phyloP scores from a whole-genome alignment of 768 basidiomycete species.

The Mycena leptocephala region DNA sequence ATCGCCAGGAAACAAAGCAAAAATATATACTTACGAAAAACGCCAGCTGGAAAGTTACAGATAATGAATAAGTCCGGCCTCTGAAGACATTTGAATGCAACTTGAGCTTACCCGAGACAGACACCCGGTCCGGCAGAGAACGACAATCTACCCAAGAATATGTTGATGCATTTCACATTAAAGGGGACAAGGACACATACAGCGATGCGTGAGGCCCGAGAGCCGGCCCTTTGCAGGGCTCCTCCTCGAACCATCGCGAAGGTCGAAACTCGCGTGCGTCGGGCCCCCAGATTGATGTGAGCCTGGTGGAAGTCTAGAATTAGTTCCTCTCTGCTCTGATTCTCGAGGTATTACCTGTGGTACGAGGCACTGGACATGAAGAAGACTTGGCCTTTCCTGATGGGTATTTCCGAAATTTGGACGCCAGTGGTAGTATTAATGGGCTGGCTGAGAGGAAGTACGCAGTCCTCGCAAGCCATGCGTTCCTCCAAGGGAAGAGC shows the following conservation, averaged over 20 bases:
- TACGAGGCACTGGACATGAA: constrained; percentile 29
- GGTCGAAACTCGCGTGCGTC: constrained; percentile 41
- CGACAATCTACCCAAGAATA: not conserved
- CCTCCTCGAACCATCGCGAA: constrained; percentile 2
- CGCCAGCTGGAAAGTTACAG: constrained; percentile 26
- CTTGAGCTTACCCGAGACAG: not conserved
- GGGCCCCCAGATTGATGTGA: constrained; percentile 28
- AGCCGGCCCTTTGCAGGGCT: constrained; percentile 4
- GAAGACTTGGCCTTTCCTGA: constrained; percentile 27
- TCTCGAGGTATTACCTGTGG: constrained; percentile 6
- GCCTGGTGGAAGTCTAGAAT: not conserved
- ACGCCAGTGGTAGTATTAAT: constrained; percentile 21
- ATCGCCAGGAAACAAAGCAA: not conserved
- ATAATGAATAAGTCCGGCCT: not conserved
- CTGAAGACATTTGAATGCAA: not conserved
- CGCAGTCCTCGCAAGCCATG: constrained; percentile 23
- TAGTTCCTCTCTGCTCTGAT: not conserved
- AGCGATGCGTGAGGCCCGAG: constrained; percentile 2
- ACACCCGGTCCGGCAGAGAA: constrained; percentile 7
- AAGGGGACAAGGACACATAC: not conserved
- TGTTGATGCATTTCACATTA: not conserved
- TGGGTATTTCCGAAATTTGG: constrained; percentile 23
- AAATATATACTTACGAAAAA: constrained; percentile 27
- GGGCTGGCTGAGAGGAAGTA: constrained; percentile 33
- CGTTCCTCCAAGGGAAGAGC: constrained; percentile 6